Evolutionary conservation across 2,329 filamentous ascomycete species (phyloP).

Genomic region (Verticillium klebahnii): DNA sequence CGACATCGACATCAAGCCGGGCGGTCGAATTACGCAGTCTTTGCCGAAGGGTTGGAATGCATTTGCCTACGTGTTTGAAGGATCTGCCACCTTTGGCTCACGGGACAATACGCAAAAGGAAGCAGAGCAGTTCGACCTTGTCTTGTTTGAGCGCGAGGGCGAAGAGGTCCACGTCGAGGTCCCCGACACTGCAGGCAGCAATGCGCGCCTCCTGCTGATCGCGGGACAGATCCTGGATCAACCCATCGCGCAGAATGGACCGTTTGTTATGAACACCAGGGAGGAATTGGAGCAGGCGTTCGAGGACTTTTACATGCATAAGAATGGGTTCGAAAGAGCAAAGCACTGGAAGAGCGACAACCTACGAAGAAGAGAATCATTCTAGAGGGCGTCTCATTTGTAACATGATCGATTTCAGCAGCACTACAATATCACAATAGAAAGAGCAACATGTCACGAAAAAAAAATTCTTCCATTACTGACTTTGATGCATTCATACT

Average conservation of each 20-base stretch:
- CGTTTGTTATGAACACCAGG: conserved; percentile 69
- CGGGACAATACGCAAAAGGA: conserved; percentile 41
- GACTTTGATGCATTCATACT: no score
- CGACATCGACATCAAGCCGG: conserved; percentile 77
- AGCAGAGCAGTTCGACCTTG: conserved; percentile 74
- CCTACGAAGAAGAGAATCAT: conserved; percentile 28
- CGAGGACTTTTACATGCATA: conserved; percentile 65
- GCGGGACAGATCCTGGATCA: conserved; percentile 77
- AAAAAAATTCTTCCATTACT: no score
- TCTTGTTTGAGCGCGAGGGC: conserved; percentile 77
- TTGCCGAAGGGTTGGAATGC: conserved; percentile 82
- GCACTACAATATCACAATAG: no score
- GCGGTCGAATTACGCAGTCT: conserved; percentile 69
- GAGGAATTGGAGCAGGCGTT: conserved; percentile 73
- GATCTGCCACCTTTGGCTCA: conserved; percentile 59
- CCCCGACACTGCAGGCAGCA: conserved; percentile 54
- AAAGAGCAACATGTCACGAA: no score
- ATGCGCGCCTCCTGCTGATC: conserved; percentile 62
- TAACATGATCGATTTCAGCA: no score
- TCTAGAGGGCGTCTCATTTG: no score
- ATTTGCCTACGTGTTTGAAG: conserved; percentile 81
- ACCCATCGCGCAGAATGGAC: conserved; percentile 75
- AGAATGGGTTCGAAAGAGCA: conserved; percentile 77
- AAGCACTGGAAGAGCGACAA: conserved; percentile 70
- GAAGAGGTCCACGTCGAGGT: conserved; percentile 70